Evolutionary conservation across 2,329 filamentous ascomycete genomes (phyloP).

Genomic region (Arthrobotrys pseudoclavata): DNA sequence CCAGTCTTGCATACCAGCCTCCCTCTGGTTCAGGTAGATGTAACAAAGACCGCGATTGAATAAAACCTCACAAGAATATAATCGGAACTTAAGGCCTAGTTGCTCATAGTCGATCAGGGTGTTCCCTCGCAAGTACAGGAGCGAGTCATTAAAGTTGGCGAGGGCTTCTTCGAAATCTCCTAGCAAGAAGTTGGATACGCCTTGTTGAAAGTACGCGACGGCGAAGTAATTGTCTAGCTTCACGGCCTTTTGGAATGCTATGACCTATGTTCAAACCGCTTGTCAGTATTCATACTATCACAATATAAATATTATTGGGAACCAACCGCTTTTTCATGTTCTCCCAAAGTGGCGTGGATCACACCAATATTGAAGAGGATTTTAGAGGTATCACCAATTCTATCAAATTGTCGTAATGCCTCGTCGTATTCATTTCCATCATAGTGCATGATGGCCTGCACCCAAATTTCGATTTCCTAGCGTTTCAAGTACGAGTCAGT

Average conservation of each 20-base stretch:
- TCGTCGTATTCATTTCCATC: conserved; percentile 98
- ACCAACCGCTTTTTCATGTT: conserved; percentile 94
- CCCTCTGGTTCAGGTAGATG: conserved; percentile 93
- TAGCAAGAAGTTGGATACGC: conserved; percentile 96
- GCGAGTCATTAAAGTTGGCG: conserved; percentile 98
- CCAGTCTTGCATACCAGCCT: conserved; percentile 90
- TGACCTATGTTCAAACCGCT: conserved; percentile 74
- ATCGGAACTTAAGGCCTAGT: conserved; percentile 91
- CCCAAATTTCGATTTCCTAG: conserved; percentile 99
- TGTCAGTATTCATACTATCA: conserved; percentile 30
- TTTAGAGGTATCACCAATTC: conserved; percentile 94
- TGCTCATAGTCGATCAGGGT: conserved; percentile 98
- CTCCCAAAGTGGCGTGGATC: conserved; percentile 94
- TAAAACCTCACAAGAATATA: conserved; percentile 96
- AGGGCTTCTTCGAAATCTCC: conserved; percentile 97
- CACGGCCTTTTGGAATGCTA: conserved; percentile 93
- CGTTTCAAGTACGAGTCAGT: not conserved
- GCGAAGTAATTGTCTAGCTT: conserved; percentile 93
- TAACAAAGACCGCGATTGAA: conserved; percentile 98
- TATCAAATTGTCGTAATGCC: conserved; percentile 83
- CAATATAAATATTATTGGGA: conserved; percentile 1
- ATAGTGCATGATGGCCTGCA: conserved; percentile 88
- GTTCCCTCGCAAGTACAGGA: conserved; percentile 94
- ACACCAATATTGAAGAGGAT: conserved; percentile 99
- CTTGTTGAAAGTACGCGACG: conserved; percentile 97